Conservation (phyloP, 2,329 filamentous ascomycete species). For the Ascochyta viciae-villosae region DNA sequence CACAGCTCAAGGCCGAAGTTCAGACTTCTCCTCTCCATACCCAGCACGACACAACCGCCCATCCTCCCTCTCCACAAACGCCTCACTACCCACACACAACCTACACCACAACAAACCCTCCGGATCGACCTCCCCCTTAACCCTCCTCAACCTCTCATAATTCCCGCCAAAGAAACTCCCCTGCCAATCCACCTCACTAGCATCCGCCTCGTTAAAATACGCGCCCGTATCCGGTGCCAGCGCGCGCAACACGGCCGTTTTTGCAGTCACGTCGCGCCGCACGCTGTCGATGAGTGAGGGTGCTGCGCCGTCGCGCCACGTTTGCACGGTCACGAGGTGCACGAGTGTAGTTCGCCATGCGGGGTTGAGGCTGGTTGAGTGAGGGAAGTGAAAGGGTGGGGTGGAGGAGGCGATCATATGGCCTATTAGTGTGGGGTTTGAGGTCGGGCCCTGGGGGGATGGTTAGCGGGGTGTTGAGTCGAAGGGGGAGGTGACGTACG, state of each 20-base stretch:
- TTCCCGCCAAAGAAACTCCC: conserved; percentile 27
- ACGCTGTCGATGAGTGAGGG: conserved; percentile 20
- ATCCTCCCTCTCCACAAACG: conserved; percentile 21
- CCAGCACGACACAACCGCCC: conserved; percentile 25
- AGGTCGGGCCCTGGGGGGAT: background rate
- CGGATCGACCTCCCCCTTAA: conserved; percentile 36
- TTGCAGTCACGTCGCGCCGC: conserved; percentile 27
- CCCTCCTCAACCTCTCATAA: conserved; percentile 24
- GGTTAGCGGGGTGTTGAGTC: too few species aligned
- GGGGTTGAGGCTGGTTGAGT: conserved; percentile 26
- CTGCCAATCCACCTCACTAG: conserved; percentile 37
- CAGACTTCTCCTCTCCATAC: background rate
- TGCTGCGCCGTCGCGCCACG: conserved; percentile 22
- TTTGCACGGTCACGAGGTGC: conserved; percentile 26
- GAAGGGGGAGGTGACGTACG: too few species aligned
- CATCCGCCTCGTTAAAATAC: conserved; percentile 41
- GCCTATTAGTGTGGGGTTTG: conserved; percentile 30
- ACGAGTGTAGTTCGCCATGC: conserved; percentile 36
- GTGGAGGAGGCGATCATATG: conserved; percentile 30
- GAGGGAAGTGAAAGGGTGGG: conserved; percentile 25
- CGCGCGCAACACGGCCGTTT: conserved; percentile 23
- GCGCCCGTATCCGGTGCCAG: conserved; percentile 33
- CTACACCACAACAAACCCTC: conserved; percentile 32
- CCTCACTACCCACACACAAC: conserved; percentile 39
- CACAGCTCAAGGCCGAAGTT: background rate